A percentile compares a stretch with the other conserved stretches of the same genome.
phyloP scores from a whole-genome alignment of 192 early-diverging fungal genomes.

The Polychytrium aggregatum region DNA sequence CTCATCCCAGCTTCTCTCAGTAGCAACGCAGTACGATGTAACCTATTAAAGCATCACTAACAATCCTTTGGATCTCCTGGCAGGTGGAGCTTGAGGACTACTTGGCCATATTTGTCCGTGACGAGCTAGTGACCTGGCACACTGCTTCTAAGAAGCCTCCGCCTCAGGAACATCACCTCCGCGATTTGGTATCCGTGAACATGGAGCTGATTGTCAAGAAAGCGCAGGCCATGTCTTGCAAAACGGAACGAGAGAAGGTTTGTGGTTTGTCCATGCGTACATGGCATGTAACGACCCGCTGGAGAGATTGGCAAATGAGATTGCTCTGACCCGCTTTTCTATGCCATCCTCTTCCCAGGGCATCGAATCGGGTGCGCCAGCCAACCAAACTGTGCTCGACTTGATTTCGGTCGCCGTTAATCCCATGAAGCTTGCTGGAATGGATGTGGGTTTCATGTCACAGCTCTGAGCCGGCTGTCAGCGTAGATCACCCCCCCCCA shows the following conservation, averaged over 20 bases:
- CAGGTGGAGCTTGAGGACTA: conserved; percentile 84
- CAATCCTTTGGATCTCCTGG: too few species aligned
- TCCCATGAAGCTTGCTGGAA: conserved; percentile 84
- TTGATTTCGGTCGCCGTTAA: conserved; percentile 83
- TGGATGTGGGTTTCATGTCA: conserved; percentile 87
- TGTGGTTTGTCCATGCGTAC: background rate
- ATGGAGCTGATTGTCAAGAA: conserved; percentile 60
- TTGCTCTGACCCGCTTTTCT: conserved; percentile 1
- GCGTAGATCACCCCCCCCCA: too few species aligned
- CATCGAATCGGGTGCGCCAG: conserved; percentile 38
- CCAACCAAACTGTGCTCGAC: conserved; percentile 80
- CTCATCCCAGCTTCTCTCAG: background rate
- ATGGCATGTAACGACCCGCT: background rate
- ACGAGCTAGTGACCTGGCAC: conserved; percentile 80
- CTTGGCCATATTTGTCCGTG: conserved; percentile 85
- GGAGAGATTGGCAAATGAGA: background rate
- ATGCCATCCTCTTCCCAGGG: conserved; percentile 20
- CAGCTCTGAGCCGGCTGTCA: too few species aligned
- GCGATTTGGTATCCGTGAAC: conserved; percentile 59
- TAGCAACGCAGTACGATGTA: too few species aligned
- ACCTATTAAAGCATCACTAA: too few species aligned
- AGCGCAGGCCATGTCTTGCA: conserved; percentile 58
- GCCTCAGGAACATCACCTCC: conserved; percentile 47
- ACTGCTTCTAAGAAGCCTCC: conserved; percentile 37
- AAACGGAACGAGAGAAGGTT: conserved; percentile 62